Evolutionary conservation across 768 basidiomycete genomes (phyloP).

Genomic region (Podaxis pistillaris): DNA sequence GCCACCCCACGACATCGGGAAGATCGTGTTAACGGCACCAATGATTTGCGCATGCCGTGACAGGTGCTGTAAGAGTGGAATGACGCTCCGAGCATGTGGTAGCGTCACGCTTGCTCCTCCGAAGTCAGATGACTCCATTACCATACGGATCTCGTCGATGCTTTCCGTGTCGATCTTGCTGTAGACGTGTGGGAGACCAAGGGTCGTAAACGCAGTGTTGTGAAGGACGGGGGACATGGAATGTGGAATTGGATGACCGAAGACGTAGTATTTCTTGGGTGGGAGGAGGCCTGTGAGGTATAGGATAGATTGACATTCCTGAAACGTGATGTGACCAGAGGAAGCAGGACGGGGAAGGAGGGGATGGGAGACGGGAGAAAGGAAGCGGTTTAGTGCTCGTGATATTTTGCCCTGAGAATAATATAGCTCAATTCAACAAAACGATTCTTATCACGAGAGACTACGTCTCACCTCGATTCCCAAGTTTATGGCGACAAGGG

Average conservation of each 20-base stretch:
- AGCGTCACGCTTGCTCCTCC: conserved; percentile 86
- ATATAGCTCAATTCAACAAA: neutral
- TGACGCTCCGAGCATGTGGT: conserved; percentile 73
- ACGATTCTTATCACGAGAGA: neutral
- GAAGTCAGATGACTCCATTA: conserved; percentile 52
- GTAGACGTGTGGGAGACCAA: conserved; percentile 71
- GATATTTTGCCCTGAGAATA: conserved; percentile 62
- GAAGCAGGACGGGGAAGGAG: conserved; percentile 63
- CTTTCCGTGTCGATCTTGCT: conserved; percentile 51
- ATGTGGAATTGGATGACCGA: conserved; percentile 67
- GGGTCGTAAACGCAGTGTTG: conserved; percentile 62
- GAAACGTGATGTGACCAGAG: conserved; percentile 72
- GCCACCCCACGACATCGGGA: conserved; percentile 37
- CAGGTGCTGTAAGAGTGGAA: conserved; percentile 60
- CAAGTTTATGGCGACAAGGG: conserved; percentile 77
- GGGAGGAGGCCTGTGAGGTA: conserved; percentile 63
- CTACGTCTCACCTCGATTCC: conserved; percentile 37
- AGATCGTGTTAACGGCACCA: conserved; percentile 79
- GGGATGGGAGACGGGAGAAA: conserved; percentile 76
- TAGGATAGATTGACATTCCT: conserved; percentile 63
- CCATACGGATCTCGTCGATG: conserved; percentile 45
- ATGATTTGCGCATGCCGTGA: conserved; percentile 65
- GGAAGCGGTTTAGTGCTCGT: conserved; percentile 63
- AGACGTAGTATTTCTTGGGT: conserved; percentile 58
- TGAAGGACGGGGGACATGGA: conserved; percentile 78